Percentiles rank a stretch among this genome's conserved stretches.
phyloP scores from a whole-genome alignment of 768 basidiomycete genomes.

The Tricholoma flavovirens region DNA sequence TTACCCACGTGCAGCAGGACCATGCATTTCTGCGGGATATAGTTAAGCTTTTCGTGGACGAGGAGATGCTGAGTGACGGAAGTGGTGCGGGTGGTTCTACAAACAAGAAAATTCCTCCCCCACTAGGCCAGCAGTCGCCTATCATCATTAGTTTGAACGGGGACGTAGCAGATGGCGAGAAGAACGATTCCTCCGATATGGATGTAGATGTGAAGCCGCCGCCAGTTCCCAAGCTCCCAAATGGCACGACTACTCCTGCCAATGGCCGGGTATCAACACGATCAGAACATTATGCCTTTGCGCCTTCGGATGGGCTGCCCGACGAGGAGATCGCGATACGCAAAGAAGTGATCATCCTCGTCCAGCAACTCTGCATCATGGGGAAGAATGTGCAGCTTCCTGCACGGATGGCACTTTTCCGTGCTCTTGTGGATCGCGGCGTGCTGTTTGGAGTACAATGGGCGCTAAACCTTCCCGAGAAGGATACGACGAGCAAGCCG shows the following conservation, averaged over 20 bases:
- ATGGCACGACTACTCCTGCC: conserved; percentile 20
- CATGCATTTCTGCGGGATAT: conserved; percentile 70
- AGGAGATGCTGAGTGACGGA: conserved; percentile 50
- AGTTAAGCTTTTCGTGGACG: conserved; percentile 69
- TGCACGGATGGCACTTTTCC: conserved; percentile 79
- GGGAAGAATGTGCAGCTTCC: conserved; percentile 95
- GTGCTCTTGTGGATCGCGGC: conserved; percentile 81
- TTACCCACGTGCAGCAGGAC: conserved; percentile 81
- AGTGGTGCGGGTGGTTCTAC: conserved; percentile 20
- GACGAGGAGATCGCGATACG: conserved; percentile 51
- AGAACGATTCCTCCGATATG: conserved; percentile 27
- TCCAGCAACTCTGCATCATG: conserved; percentile 92
- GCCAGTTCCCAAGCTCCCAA: conserved; percentile 22
- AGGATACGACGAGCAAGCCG: conserved; percentile 36
- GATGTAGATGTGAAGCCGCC: conserved; percentile 32
- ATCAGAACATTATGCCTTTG: conserved; percentile 41
- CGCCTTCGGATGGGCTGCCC: conserved; percentile 50
- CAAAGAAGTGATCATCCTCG: conserved; percentile 76
- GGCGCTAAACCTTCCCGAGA: conserved; percentile 72
- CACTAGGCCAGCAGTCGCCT: conserved; percentile 24
- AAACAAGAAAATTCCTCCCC: conserved; percentile 19
- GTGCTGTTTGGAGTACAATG: conserved; percentile 90
- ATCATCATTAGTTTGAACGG: conserved; percentile 36
- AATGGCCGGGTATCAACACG: conserved; percentile 21
- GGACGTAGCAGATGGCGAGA: conserved; percentile 32